phyloP scores from a whole-genome alignment of 208 protist genomes.

The Wallacemonas sp. region DNA sequence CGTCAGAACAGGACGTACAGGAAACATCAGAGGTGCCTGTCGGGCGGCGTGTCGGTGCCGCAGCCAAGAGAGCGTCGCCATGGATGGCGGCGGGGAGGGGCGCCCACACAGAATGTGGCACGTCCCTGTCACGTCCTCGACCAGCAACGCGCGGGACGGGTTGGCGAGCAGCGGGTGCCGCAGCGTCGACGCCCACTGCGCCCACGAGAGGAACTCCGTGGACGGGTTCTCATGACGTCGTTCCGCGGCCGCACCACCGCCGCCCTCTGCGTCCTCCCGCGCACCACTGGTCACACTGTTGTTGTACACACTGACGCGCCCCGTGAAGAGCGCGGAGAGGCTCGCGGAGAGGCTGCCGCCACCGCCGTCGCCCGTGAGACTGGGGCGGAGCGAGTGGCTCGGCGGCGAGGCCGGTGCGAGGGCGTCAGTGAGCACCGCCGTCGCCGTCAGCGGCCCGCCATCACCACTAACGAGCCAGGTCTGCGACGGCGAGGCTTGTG shows the following conservation, averaged over 20 bases:
- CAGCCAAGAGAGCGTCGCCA: slow-evolving; percentile 23
- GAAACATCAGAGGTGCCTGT: not conserved
- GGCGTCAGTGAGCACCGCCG: too few relatives aligned
- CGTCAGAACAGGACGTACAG: not conserved
- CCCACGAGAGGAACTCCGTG: slow-evolving; percentile 8
- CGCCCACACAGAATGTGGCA: slow-evolving; percentile 37
- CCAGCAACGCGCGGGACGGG: slow-evolving; percentile 21
- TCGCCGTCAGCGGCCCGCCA: too few relatives aligned
- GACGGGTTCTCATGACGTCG: not conserved
- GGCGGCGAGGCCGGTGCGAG: not conserved
- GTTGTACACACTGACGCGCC: not conserved
- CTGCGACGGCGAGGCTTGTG: not conserved
- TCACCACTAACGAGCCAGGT: not conserved
- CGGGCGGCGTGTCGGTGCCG: slow-evolving; percentile 23
- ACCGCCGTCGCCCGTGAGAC: not conserved
- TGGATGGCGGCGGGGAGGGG: slow-evolving; percentile 3
- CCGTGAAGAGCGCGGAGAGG: slow-evolving; percentile 1
- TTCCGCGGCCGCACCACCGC: not conserved
- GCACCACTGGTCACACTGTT: not conserved
- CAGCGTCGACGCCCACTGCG: slow-evolving; percentile 3
- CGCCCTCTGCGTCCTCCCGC: not conserved
- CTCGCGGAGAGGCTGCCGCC: not conserved
- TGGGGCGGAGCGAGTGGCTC: not conserved
- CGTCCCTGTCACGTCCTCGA: slow-evolving; percentile 41
- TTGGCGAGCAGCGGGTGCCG: slow-evolving; percentile 23